Evolutionary conservation across 768 basidiomycete genomes (phyloP).

Genomic region (Trametes elegans): DNA sequence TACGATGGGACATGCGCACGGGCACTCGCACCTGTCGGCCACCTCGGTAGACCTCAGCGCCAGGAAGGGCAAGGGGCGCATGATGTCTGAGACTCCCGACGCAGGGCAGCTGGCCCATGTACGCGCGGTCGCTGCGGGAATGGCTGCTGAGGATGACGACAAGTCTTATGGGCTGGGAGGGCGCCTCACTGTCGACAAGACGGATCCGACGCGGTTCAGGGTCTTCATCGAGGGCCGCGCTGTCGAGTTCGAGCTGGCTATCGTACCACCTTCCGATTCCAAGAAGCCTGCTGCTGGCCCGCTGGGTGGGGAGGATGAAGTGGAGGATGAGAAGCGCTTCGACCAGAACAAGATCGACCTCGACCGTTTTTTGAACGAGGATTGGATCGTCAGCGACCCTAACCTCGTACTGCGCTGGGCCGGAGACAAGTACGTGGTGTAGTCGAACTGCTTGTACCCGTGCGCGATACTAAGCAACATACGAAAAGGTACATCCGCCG

Average conservation of each 20-base stretch:
- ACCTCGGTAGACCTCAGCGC: slow-evolving; percentile 6
- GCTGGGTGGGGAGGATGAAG: slow-evolving; percentile 39
- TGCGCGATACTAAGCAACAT: neutral
- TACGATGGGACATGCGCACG: slow-evolving; percentile 31
- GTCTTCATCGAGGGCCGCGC: slow-evolving; percentile 59
- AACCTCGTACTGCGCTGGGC: slow-evolving; percentile 75
- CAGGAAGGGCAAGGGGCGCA: slow-evolving; percentile 20
- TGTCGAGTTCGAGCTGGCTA: slow-evolving; percentile 72
- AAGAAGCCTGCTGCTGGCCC: slow-evolving; percentile 28
- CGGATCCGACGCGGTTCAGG: slow-evolving; percentile 62
- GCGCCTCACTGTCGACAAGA: slow-evolving; percentile 52
- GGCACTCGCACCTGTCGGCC: slow-evolving; percentile 16
- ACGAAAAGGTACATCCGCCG: slow-evolving; percentile 70
- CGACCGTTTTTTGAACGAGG: slow-evolving; percentile 62
- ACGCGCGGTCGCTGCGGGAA: slow-evolving; percentile 21
- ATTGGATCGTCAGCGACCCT: slow-evolving; percentile 55
- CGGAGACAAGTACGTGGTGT: slow-evolving; percentile 57
- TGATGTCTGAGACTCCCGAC: slow-evolving; percentile 18
- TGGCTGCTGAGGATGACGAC: slow-evolving; percentile 22
- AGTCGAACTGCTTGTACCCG: neutral
- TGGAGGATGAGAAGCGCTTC: slow-evolving; percentile 57
- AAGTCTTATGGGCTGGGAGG: slow-evolving; percentile 50
- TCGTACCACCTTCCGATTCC: slow-evolving; percentile 38
- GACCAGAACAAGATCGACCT: slow-evolving; percentile 63
- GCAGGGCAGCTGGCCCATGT: slow-evolving; percentile 20